Evolutionary conservation across 805 yeast species (phyloP), one percentile per base, ranked within the genome.

Genomic region (Kazachstania viticola): DNA sequence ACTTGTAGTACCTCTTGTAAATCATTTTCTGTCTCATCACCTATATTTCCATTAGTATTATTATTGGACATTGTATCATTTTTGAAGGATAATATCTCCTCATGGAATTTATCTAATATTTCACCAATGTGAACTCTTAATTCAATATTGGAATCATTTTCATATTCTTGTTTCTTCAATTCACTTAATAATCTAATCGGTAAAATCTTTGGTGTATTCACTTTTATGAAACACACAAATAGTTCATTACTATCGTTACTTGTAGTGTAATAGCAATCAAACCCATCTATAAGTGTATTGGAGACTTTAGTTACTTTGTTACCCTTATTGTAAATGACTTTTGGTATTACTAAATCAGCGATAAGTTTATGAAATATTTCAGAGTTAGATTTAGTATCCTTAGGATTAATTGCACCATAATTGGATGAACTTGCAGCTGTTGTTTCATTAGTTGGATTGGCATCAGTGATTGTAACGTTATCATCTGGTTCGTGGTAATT

Each of bases 251-350:
- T 38, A 9, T 35, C 36, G 4, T 32, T 29, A 13, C 41, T 32
- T 3, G 56, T 54, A 3, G 57, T 45, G 33, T 54, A 52, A 36
- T 51, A 54, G 33, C 58, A 54, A n/a, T 54, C 58, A 30, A 35
- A 54, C 4, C 51, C 57, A 30, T 54, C 58, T n/a, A 51, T 38
- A 24, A 52, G 31, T 24, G 46, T 39, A 24, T 39, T 34, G 4
- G 57, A 45, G n/a, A 52, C 42, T 29, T 54, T 54, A 2, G 58
- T 54, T 9, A 54, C 58, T 36, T 52, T 54, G 31, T 54, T 54
- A 5, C 59, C 59, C 19, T 39, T 41, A 9, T 49, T 31, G 5
- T 45, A 48, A 9, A 46, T 42, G 6, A 51, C 56, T 34, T 50
- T 52, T 14, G 56, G 57, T 15, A 52, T 25, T 11, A 54, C 57